These are phyloP conservation scores for Dendrobium officinale DNA, from an alignment of 106 monocot species.

Conservation along the genomic window DNA sequence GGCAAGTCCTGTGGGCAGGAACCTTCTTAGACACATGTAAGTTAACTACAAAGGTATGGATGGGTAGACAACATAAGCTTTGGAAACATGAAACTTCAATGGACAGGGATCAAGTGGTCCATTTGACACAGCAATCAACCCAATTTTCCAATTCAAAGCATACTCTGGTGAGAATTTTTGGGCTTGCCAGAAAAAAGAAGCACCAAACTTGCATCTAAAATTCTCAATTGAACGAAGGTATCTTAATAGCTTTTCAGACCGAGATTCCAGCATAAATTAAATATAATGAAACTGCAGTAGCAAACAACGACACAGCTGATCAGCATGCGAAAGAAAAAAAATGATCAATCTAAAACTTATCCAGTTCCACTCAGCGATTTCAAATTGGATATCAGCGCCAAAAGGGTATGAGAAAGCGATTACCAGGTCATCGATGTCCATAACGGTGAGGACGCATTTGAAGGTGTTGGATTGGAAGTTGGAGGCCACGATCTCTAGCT, in stretches of 20 bases:
- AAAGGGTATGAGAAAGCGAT: background rate
- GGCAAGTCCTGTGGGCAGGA: too few relatives aligned
- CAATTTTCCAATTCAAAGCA: background rate
- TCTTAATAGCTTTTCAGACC: background rate
- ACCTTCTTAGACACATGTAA: too few relatives aligned
- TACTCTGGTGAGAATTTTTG: background rate
- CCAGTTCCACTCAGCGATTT: background rate
- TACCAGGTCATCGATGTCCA: slow-evolving; percentile 54
- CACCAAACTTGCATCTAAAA: background rate
- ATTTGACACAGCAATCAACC: background rate
- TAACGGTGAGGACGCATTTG: slow-evolving; percentile 26
- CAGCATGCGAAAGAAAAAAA: background rate
- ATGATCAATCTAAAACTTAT: background rate
- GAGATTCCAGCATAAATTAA: background rate
- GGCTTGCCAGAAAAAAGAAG: background rate
- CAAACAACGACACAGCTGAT: background rate
- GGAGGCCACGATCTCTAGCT: slow-evolving; percentile 34
- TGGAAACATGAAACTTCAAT: background rate
- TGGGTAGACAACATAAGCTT: background rate
- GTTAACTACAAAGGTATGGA: too few relatives aligned
- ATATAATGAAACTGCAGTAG: background rate
- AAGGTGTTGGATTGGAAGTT: slow-evolving; percentile 45
- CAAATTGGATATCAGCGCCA: background rate
- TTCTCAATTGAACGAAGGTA: background rate
- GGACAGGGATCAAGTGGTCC: background rate